A percentile compares a stretch with the other conserved stretches of the same genome.
Conservation (phyloP, 176 grass and related monocot species). For the Areca catechu region DNA sequence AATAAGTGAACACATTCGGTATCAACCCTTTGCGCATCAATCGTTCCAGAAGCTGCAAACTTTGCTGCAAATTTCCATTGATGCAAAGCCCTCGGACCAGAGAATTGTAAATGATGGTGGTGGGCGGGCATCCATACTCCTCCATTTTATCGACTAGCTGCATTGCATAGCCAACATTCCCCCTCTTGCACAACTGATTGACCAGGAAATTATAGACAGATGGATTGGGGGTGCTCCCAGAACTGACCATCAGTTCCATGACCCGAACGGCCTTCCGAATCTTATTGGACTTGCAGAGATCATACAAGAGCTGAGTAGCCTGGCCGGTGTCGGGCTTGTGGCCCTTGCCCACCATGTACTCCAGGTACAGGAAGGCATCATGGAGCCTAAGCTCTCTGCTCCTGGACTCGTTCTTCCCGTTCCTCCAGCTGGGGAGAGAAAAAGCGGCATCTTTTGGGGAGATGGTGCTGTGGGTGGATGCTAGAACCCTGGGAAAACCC, state of each 20-base stretch:
- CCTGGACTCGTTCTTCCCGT: slow-evolving; percentile 4
- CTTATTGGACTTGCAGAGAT: slow-evolving; percentile 16
- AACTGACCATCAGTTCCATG: slow-evolving; percentile 14
- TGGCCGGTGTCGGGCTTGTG: slow-evolving; percentile 15
- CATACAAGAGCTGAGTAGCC: slow-evolving; percentile 26
- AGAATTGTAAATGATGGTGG: slow-evolving; percentile 27
- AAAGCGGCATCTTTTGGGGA: slow-evolving; percentile 4
- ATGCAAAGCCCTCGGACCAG: slow-evolving; percentile 20
- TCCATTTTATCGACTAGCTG: slow-evolving; percentile 23
- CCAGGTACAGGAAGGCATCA: slow-evolving; percentile 18
- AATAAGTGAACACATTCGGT: slow-evolving; percentile 22
- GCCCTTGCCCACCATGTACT: slow-evolving; percentile 17
- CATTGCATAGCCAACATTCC: slow-evolving; percentile 21
- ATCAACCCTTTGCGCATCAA: slow-evolving; percentile 14
- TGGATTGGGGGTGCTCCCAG: slow-evolving; percentile 9
- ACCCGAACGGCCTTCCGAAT: slow-evolving; percentile 17
- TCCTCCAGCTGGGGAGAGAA: slow-evolving; percentile 16
- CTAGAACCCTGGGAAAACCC: not conserved
- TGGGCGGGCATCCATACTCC: slow-evolving; percentile 4
- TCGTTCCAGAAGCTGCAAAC: slow-evolving; percentile 19
- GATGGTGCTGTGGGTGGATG: not conserved
- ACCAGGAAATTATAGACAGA: slow-evolving; percentile 22
- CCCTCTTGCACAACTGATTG: slow-evolving; percentile 21
- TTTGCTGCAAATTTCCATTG: slow-evolving; percentile 22
- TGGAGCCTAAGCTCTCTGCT: slow-evolving; percentile 12